These are phyloP conservation scores for Antitrichia curtipendula DNA, from an alignment of 225 moss, liverwort and hornwort genomes.

Conservation along the genomic window DNA sequence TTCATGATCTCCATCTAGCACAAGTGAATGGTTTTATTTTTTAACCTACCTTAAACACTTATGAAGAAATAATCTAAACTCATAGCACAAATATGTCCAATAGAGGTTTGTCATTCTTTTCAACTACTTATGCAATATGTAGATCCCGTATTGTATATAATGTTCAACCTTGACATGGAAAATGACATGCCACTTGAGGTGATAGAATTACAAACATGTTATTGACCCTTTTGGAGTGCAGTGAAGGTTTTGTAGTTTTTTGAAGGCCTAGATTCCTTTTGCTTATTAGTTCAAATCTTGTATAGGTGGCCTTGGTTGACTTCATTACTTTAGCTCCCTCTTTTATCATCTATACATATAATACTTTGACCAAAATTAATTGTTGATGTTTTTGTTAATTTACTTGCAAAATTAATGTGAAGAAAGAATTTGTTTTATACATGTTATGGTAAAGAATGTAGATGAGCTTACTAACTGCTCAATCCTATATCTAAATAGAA, in stretches of 20 bases:
- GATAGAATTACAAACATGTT: slow-evolving; percentile 38
- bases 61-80: not conserved
- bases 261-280: slow-evolving; percentile 24
- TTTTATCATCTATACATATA: slow-evolving; percentile 4
- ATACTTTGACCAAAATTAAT: not conserved
- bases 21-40: not conserved
- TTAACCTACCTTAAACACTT: not conserved
- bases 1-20: no score
- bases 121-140: not conserved
- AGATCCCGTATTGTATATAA: not conserved
- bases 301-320: slow-evolving; percentile 22
- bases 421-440: not conserved
- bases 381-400: not conserved
- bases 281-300: slow-evolving; percentile 20
- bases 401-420: accelerated
- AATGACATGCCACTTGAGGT: not conserved
- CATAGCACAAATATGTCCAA: not conserved
- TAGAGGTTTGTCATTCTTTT: not conserved
- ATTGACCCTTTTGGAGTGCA: slow-evolving; percentile 33
- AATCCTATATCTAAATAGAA: no score
- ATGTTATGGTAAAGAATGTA: no score
- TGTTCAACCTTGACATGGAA: not conserved
- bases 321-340: slow-evolving; percentile 34
- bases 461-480: not conserved
- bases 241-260: slow-evolving; percentile 39